phyloP scores from a whole-genome alignment of 2,329 filamentous ascomycete genomes.

The Microcyclospora pomicola region DNA sequence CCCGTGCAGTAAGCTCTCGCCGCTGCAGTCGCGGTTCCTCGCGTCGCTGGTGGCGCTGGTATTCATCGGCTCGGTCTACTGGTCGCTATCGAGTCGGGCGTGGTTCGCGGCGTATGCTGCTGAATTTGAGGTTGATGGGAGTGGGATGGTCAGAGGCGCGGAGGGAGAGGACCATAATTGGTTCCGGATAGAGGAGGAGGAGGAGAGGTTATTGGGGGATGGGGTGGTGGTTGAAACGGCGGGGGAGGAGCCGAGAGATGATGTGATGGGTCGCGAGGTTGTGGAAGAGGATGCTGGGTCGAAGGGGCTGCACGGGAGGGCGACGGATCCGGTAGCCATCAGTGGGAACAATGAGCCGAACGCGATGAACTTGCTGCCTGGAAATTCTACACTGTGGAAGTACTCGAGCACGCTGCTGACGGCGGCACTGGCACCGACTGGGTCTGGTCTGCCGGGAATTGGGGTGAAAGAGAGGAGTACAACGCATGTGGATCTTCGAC shows the following conservation, averaged over 20 bases:
- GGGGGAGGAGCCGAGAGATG: constrained; percentile 12
- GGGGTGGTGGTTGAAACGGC: constrained; percentile 19
- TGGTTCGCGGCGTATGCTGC: constrained; percentile 40
- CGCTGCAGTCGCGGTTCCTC: constrained; percentile 57
- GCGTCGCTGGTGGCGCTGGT: constrained; percentile 50
- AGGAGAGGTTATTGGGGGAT: constrained; percentile 18
- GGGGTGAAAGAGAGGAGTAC: constrained; percentile 5
- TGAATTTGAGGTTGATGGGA: constrained; percentile 31
- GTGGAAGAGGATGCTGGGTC: constrained; percentile 19
- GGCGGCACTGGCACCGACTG: constrained; percentile 23
- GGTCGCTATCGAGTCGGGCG: constrained; percentile 38
- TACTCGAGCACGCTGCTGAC: constrained; percentile 45
- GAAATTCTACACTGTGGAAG: constrained; percentile 49
- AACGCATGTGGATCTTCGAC: not conserved
- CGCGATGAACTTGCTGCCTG: constrained; percentile 47
- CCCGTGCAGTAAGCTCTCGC: constrained; percentile 43
- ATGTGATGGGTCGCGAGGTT: constrained; percentile 30
- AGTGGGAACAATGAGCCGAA: constrained; percentile 49
- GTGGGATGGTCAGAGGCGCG: constrained; percentile 19
- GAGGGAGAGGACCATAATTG: constrained; percentile 34
- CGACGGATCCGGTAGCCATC: constrained; percentile 10
- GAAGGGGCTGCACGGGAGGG: constrained; percentile 18
- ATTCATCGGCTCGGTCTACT: constrained; percentile 46
- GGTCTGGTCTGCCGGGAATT: constrained; percentile 17
- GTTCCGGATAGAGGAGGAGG: constrained; percentile 30